Conservation (phyloP, 2,329 filamentous ascomycete species). For the Epichloe gansuensis region DNA sequence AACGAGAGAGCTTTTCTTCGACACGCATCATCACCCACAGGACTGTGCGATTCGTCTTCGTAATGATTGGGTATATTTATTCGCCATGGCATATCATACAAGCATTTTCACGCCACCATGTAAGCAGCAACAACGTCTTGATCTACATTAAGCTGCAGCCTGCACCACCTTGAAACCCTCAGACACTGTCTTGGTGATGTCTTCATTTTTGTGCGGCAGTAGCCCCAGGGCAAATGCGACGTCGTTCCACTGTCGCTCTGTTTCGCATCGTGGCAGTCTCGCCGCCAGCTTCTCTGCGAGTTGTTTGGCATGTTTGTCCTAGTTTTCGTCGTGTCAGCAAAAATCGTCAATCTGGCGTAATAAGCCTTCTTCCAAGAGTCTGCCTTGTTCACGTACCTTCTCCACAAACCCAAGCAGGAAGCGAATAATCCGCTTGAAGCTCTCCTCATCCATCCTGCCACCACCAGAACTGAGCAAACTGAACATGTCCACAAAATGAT, state of each 20-base stretch:
- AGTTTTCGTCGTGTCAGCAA: conserved; percentile 1
- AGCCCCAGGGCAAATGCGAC: conserved; percentile 85
- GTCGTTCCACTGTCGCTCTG: conserved; percentile 93
- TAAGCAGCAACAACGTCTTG: neutral
- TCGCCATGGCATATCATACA: neutral
- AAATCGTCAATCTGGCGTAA: conserved; percentile 9
- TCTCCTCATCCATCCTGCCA: conserved; percentile 67
- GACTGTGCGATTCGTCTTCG: too few relatives aligned
- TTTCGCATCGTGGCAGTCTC: conserved; percentile 73
- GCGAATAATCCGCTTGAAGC: conserved; percentile 74
- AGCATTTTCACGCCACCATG: neutral
- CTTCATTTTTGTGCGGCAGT: conserved; percentile 86
- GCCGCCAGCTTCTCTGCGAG: conserved; percentile 86
- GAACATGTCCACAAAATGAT: conserved; percentile 99
- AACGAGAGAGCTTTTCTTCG: too few relatives aligned
- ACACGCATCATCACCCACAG: too few relatives aligned
- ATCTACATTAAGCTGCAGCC: conserved; percentile 37
- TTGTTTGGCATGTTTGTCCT: conserved; percentile 97
- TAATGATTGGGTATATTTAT: too few relatives aligned
- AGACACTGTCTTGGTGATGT: conserved; percentile 63
- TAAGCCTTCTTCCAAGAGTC: conserved; percentile 6
- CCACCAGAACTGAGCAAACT: conserved; percentile 76
- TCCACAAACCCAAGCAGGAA: conserved; percentile 95
- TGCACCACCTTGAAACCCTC: conserved; percentile 68
- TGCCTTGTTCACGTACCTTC: conserved; percentile 51